Base-by-base conservation (phyloP, 306 rosid species). In the Lathyrus aphaca region DNA sequence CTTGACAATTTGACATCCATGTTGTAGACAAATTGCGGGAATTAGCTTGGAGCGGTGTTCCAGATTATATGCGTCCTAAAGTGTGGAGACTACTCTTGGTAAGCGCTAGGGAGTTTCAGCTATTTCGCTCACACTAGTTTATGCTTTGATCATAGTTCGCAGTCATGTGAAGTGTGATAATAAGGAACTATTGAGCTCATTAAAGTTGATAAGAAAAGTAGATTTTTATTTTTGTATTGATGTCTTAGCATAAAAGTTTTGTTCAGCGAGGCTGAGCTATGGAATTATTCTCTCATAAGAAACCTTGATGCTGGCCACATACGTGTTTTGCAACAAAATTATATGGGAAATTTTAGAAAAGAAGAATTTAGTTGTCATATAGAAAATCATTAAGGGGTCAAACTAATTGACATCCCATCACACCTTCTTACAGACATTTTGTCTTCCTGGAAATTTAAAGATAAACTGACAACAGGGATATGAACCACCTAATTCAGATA, bases 401-500 rank as follows among this genome's bases (percentile, higher is more conserved):
- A 15, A 27, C 67, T 68, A 62, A 53, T 77, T 77, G 62, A 66
- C 63, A 71, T 61, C 66, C 32, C 30, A 35, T 38, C 27, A 53
- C 63, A 39, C 68, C 50, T 39, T 62, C 44, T 63, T 63, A 40
- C 19, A 63, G 68, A 63, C 62, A 35, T 64, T 51, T 70, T 78
- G 46, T 74, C 71, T 66, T 79, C 81, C 79, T 80, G 81, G 72
- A 84, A 87, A 82, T 86, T 90, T 79, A 83, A 86, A 80, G 74
- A 89, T 84, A 81, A 83, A 90, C 87, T 88, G 91, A 77, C 89
- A 71, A 92, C 96, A 92, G 98, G 98, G 98, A 85, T 92, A 90
- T 84, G 98, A 96, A 90, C 91, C 98, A 77, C 87, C 96, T 86
- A 92, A 90, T 90, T 92, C 98, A 85, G 98, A 92, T 83, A 82